These are phyloP conservation scores for Pyrenochaeta sp. DNA, from an alignment of 2,329 filamentous ascomycete genomes.

Conservation along the genomic window DNA sequence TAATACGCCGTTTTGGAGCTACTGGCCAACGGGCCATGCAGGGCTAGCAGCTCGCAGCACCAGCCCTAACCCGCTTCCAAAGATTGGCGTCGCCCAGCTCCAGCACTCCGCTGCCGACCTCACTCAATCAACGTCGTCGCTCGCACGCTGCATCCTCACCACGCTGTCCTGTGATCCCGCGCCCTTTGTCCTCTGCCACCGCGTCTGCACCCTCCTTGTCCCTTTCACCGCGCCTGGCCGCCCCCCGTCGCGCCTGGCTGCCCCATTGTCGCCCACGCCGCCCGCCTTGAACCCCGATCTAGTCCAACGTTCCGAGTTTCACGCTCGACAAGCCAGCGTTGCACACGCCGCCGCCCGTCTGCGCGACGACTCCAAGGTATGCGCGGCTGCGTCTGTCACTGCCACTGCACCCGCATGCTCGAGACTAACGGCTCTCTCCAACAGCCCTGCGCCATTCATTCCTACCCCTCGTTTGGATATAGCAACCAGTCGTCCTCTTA, in stretches of 20 bases:
- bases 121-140: constrained; percentile 19
- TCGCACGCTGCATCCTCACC: constrained; percentile 21
- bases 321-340: constrained; percentile 42
- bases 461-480: constrained; percentile 49
- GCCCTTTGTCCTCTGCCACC: constrained; percentile 26
- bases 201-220: constrained; percentile 32
- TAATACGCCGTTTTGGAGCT: constrained; percentile 22
- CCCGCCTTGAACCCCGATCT: constrained; percentile 39
- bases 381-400: constrained; percentile 27
- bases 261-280: constrained; percentile 34
- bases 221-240: constrained; percentile 18
- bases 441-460: constrained; percentile 40
- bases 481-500: constrained; percentile 23
- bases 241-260: constrained; percentile 19
- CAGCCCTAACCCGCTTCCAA: constrained; percentile 24
- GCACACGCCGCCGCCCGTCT: constrained; percentile 44
- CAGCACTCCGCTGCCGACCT: constrained; percentile 25
- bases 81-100: constrained; percentile 24
- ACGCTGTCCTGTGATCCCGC: constrained; percentile 22
- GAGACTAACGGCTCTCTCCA: constrained; percentile 37
- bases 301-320: constrained; percentile 50
- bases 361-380: constrained; percentile 41
- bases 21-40: constrained; percentile 29
- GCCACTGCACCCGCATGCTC: constrained; percentile 23
- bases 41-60: constrained; percentile 25